Evolutionary conservation across 306 rosid genomes (phyloP), one percentile per base, ranked within the genome.

Genomic region (Acacia melanoxylon): DNA sequence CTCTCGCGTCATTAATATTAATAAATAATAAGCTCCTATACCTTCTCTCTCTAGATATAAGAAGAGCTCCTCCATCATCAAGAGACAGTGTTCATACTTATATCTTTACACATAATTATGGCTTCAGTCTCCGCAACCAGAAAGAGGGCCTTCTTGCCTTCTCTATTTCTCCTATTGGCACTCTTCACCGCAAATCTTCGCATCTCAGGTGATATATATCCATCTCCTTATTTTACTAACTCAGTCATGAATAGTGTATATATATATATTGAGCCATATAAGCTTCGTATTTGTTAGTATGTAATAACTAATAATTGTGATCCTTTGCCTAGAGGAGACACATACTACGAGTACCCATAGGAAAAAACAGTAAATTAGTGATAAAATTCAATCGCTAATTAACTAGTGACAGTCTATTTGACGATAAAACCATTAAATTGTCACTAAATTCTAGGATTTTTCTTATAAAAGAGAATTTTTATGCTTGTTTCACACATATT

Each of bases 181-280:
- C 45, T 83, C 0, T 56, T 74, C 46, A 41, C 77, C 0, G 58
- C 67, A 19, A 79, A 66, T 83, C 83, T 78, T 74, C 80, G 73
- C 77, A 51, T 78, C 13, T 41, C 86, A 10, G 79, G 83, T 83
- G 10, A 78, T 27, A 27, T 27, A 27, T 27, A 27, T 67, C 51
- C 63, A 11, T 37, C 46, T 71, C 68, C 22, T 33, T 58, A 29
- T 56, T 56, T 56, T 20, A 56, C 0, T 3, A 20, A n/a, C 62
- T 56, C 62, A 56, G 8, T 56, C 16, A 9, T 56, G 10, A 56
- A 20, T 20, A 1, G 2, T 49, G 3, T 31, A 31, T 2, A 37
- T 33, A 33, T 33, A 33, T 37, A 17, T 17, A 8, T 56, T 20
- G 11, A 19, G 52, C 58, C 62, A 56, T 19, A n/a, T 20, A 19